phyloP scores from a whole-genome alignment of 108 stramenopile genomes.

The Stephanodiscus minutulus region DNA sequence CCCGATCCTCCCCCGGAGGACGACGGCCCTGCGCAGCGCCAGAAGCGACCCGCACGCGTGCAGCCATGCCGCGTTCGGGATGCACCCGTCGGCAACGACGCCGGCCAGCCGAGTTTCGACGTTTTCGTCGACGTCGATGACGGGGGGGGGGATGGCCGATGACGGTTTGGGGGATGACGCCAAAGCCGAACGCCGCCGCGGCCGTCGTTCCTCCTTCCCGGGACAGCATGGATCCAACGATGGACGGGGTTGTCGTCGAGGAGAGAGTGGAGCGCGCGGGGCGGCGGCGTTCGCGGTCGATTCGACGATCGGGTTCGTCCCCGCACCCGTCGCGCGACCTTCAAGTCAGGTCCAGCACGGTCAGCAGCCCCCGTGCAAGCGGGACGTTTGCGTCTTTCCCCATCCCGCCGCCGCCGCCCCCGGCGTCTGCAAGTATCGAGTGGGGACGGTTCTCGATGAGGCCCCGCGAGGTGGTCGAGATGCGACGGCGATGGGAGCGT shows the following conservation, averaged over 20 bases:
- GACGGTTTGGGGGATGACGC: too few relatives aligned
- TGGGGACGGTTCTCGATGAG: slow-evolving; percentile 45
- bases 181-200: not conserved
- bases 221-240: slow-evolving; percentile 23
- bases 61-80: slow-evolving; percentile 39
- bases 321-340: not conserved
- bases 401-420: too few relatives aligned
- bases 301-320: slow-evolving; percentile 23
- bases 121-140: not conserved
- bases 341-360: slow-evolving; percentile 3
- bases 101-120: slow-evolving; percentile 17
- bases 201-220: not conserved
- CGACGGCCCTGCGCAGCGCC: slow-evolving; percentile 40
- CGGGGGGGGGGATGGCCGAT: not conserved
- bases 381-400: not conserved
- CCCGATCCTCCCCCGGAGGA: slow-evolving; percentile 7
- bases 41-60: slow-evolving; percentile 60
- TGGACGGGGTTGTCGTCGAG: slow-evolving; percentile 66
- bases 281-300: slow-evolving; percentile 52
- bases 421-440: slow-evolving; percentile 11
- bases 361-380: not conserved
- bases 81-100: not conserved
- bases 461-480: slow-evolving; percentile 34
- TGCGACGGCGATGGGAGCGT: slow-evolving; percentile 25
- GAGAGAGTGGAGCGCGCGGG: slow-evolving; percentile 66